Percentiles rank a stretch among this genome's conserved stretches.
Conservation (phyloP, 345 rosid genomes). For the Arabidopsis arenosa region DNA sequence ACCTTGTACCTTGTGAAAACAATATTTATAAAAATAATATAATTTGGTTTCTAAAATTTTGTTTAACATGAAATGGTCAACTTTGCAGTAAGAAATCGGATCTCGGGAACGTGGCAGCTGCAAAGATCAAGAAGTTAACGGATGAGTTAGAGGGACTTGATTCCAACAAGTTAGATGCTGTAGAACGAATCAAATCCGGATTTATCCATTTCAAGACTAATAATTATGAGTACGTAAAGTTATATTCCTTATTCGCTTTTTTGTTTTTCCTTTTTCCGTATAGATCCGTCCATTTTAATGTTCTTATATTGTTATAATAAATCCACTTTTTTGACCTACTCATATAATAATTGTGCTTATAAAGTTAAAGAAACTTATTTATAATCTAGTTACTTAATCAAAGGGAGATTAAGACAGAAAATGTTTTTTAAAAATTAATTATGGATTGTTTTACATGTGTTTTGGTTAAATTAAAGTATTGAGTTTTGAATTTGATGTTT, state of each 20-base stretch:
- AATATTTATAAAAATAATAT: neutral
- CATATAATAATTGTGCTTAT: slow-evolving; percentile 9
- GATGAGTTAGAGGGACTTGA: slow-evolving; percentile 66
- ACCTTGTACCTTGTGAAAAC: slow-evolving; percentile 8
- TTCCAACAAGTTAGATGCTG: slow-evolving; percentile 55
- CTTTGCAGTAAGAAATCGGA: slow-evolving; percentile 62
- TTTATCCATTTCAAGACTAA: slow-evolving; percentile 74
- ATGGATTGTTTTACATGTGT: slow-evolving; percentile 6
- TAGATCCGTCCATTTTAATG: slow-evolving; percentile 8
- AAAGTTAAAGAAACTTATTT: slow-evolving; percentile 3
- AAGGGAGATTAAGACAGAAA: neutral
- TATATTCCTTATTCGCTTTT: neutral
- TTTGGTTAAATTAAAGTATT: neutral
- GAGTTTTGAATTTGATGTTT: slow-evolving; percentile 9
- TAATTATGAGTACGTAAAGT: slow-evolving; percentile 70
- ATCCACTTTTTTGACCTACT: neutral
- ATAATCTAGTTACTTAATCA: neutral
- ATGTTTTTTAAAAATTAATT: neutral
- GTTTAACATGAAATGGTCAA: slow-evolving; percentile 5
- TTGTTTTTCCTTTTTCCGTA: neutral
- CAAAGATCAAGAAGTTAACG: slow-evolving; percentile 74
- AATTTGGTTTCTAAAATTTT: neutral
- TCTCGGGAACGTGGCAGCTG: slow-evolving; percentile 72
- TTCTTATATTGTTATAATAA: neutral
- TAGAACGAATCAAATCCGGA: slow-evolving; percentile 68